Evolutionary conservation across 163 green algal species (phyloP), one percentile per base, ranked within the genome.

Genomic region (Coccomyxa subellipsoidea): DNA sequence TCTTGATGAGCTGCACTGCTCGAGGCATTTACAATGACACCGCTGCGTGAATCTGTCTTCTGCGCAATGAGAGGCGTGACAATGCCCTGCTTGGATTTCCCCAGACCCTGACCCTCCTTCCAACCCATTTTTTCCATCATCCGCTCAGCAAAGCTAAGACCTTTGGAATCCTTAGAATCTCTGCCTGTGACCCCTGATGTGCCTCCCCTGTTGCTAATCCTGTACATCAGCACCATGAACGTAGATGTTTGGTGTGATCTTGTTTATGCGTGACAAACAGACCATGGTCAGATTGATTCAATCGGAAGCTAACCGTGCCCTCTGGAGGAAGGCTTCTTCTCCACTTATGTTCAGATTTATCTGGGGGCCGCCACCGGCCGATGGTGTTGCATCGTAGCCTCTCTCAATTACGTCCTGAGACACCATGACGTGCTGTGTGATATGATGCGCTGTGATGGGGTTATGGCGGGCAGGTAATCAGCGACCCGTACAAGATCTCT

Each of bases 71-170:
- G 89, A 0, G 96, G 96, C 12, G 94, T 93, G 38, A 87, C 87
- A 37, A 99, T 99, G 80, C 96, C 96, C 84, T 97, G 89, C 69
- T 53, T 12, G 7, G 10, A 35, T 54, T 90, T 91, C 0, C 95
- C 95, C 69, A 97, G 88, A 0, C 94, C 93, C 85, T 95, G 84
- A 59, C 95, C 95, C 82, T 96, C 93, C 54, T 91, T 93, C 96
- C 96, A 99, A 9, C 96, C 96, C 95, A 98, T 99, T 86, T 98
- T 98, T 86, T 96, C 88, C 87, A 98, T 90, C 86, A 98, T 91
- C 76, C 90, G 92, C 89, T 94, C 90, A 5, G 87, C 87, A 8
- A 90, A 81, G 4, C 77, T 80, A 80, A 90, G 86, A 69, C 27
- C 73, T 80, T 37, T 39, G n/a, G 36, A 34, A 4, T 29, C 38